Evolutionary conservation across 305 asterid species (phyloP), one percentile per base, ranked within the genome.

Genomic region (Solanum hybrid): DNA sequence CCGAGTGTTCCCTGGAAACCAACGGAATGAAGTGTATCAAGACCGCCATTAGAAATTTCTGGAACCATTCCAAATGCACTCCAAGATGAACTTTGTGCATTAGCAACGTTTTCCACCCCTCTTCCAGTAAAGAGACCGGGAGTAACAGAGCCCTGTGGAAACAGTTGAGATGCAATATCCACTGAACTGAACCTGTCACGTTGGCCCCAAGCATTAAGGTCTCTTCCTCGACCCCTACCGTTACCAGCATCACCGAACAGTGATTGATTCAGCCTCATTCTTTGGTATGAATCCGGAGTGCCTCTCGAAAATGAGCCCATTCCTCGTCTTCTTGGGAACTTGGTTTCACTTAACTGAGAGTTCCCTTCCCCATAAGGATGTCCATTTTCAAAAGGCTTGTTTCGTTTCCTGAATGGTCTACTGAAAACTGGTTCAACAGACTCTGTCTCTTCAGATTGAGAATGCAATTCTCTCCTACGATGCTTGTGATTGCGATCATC

Each of bases 171-270:
- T 89, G 96, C 90, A 91, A 93, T 86, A 92, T 95, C 99, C 89
- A 92, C 94, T 92, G 96, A 90, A 31, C 96, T 94, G 91, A 96
- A 93, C 93, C 99, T 94, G 88, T 96, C 98, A 87, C 87, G 95
- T 78, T 92, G 93, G 91, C 94, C 95, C 99, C 99, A 95, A 39
- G 94, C 79, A 92, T 90, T 86, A 89, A 92, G 91, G 84, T 95
- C 98, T 92, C 96, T 95, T 82, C 98, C 99, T 92, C 98, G 93
- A 87, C 97, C 96, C 94, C 96, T 92, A 89, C 69, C 89, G 79
- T 92, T 93, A 79, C 95, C 96, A 89, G 89, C 92, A 80, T 97
- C 97, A 86, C 93, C 93, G 24, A 94, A 82, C 83, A 95, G 57
- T 88, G 93, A 89, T 88, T 93, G 99, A 93, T 94, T 95, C 87